Evolutionary conservation across 768 basidiomycete genomes (phyloP), one percentile per base, ranked within the genome.

Genomic region (Dendrothele bispora): DNA sequence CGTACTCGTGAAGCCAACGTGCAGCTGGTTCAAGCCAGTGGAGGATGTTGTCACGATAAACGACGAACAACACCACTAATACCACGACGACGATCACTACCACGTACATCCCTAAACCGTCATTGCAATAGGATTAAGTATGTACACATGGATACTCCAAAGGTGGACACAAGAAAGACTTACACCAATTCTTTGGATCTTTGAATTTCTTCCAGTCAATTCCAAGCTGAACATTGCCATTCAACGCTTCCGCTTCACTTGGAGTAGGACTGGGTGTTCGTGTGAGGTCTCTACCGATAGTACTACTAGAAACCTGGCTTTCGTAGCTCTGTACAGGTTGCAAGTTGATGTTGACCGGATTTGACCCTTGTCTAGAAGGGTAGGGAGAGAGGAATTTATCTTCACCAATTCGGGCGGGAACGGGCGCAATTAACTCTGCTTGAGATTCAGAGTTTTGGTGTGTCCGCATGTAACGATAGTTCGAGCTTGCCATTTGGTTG

Each of bases 11-110:
- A 57, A 82, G 67, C 72, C 71, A 73, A 37, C 73, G 63, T 0
- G 80, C 77, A 4, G 64, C 63, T 1, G 80, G 80, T 29, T 61
- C 68, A 24, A 83, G 65, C 68, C 70, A 74, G 5, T 66, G 43
- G 27, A 83, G 71, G 49, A 84, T 81, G 58, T 75, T 61, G 29
- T 68, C 64, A 51, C 78, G 69, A 45, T 74, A 73, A 6, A 76
- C 53, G 5, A 66, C 58, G 47, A 77, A 64, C 40, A 80, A 66
- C 5, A 61, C 54, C 11, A 63, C 58, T 1, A 74, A 12, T 39
- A 63, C 61, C 38, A 69, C 30, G 41, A 68, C 22, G 38, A 79
- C 21, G 20, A 65, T 40, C 6, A 53, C 48, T 14, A 63, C 51
- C 2, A 68, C 53, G 27, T 63, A 67, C 43, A 55, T 58, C n/a